These are phyloP conservation scores for Selaginella tamariscina DNA, from an alignment of 75 land plant genomes.

Conservation along the genomic window DNA sequence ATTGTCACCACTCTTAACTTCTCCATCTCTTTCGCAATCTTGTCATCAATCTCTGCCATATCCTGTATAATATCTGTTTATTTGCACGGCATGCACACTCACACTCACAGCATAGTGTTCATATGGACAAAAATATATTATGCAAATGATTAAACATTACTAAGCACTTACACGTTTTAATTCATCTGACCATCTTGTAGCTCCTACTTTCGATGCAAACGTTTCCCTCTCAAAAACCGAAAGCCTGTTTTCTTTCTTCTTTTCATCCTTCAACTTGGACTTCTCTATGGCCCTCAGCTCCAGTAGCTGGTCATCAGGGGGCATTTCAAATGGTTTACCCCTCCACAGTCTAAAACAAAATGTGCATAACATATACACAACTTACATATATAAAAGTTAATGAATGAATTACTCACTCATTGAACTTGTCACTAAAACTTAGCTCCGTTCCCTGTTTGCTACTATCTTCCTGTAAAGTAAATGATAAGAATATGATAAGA, in stretches of 20 bases:
- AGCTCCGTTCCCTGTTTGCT: too few species aligned
- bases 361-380: too few species aligned
- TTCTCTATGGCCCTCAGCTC: conserved; percentile 22
- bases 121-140: background rate
- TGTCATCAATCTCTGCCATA: conserved; percentile 13
- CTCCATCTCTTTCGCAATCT: conserved; percentile 20
- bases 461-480: too few species aligned
- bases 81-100: too few species aligned
- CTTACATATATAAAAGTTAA: too few species aligned
- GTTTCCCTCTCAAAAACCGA: conserved; percentile 23
- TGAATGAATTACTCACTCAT: too few species aligned
- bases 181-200: conserved; percentile 19
- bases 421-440: too few species aligned
- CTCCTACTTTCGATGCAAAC: conserved; percentile 23
- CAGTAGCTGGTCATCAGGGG: conserved; percentile 22
- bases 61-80: background rate
- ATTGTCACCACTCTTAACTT: conserved; percentile 18
- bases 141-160: background rate
- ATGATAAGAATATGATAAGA: too few species aligned
- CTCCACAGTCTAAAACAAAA: conserved; percentile 26
- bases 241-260: conserved; percentile 5
- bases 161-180: conserved; percentile 16
- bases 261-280: conserved; percentile 14
- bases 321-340: conserved; percentile 25
- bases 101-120: background rate